These are phyloP conservation scores for Rhynchospora pubera DNA, from an alignment of 176 grass and related monocot species.

Conservation along the genomic window DNA sequence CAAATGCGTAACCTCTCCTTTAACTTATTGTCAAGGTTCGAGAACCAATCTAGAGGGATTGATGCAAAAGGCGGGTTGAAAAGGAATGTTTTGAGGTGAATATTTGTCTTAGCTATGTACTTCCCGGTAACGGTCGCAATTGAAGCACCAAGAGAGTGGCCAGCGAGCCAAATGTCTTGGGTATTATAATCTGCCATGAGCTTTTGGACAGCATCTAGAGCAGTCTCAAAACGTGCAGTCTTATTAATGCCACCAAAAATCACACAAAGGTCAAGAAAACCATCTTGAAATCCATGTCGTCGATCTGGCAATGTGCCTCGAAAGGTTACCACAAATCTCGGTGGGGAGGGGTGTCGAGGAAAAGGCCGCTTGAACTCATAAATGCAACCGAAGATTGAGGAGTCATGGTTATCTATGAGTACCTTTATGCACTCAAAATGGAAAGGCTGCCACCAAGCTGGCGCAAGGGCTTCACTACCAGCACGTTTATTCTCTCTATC, in stretches of 20 bases:
- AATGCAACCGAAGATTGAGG: background rate
- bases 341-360: background rate
- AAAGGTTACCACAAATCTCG: conserved; percentile 2
- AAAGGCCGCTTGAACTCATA: background rate
- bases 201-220: background rate
- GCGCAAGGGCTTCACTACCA: background rate
- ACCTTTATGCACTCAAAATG: background rate
- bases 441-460: background rate
- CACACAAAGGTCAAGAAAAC: background rate
- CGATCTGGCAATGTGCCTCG: conserved; percentile 2
- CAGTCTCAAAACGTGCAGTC: background rate
- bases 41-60: conserved; percentile 6
- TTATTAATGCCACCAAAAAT: conserved; percentile 9
- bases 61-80: conserved; percentile 10
- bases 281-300: background rate
- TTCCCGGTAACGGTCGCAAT: background rate
- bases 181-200: background rate
- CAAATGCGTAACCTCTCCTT: background rate
- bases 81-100: conserved; percentile 13
- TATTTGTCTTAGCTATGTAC: background rate
- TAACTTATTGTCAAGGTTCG: conserved; percentile 1
- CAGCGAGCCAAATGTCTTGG: background rate
- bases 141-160: conserved; percentile 14
- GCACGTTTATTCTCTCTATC: background rate
- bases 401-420: background rate